Conservation (phyloP, 768 basidiomycete genomes). For the Suillus fuscotomentosus region DNA sequence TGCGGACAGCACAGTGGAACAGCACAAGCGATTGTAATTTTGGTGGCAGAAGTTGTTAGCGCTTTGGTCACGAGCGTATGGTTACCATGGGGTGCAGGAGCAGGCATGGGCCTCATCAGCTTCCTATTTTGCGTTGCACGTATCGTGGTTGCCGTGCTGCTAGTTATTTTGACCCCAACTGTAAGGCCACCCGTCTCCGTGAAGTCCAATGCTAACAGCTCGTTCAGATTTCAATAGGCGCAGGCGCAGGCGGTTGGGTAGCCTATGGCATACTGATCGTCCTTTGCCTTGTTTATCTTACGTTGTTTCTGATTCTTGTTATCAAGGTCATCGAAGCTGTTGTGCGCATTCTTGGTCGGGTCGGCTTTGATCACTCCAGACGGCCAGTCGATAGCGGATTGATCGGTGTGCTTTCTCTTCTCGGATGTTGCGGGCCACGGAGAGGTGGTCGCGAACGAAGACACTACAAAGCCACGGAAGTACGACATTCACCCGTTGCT, state of each 20-base stretch:
- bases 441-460: slow-evolving; percentile 29
- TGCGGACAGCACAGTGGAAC: slow-evolving; percentile 89
- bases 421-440: slow-evolving; percentile 63
- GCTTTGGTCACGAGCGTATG: slow-evolving; percentile 90
- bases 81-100: slow-evolving; percentile 96
- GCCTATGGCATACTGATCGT: slow-evolving; percentile 91
- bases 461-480: slow-evolving; percentile 24
- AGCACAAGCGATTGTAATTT: slow-evolving; percentile 85
- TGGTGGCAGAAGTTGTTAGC: slow-evolving; percentile 84
- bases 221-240: slow-evolving; percentile 76
- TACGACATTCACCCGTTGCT: slow-evolving; percentile 8
- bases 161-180: slow-evolving; percentile 86
- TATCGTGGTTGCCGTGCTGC: slow-evolving; percentile 84
- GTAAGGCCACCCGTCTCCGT: slow-evolving; percentile 45
- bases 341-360: slow-evolving; percentile 71
- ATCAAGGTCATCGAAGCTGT: slow-evolving; percentile 83
- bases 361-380: slow-evolving; percentile 82
- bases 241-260: slow-evolving; percentile 86
- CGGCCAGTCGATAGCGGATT: slow-evolving; percentile 84
- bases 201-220: slow-evolving; percentile 12
- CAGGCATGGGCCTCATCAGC: slow-evolving; percentile 94
- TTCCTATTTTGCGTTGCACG: slow-evolving; percentile 91
- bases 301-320: slow-evolving; percentile 77
- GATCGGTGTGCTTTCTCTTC: slow-evolving; percentile 75
- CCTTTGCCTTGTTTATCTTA: slow-evolving; percentile 76